Base-by-base conservation (phyloP, 768 basidiomycete species). In the Suillus alpinus region DNA sequence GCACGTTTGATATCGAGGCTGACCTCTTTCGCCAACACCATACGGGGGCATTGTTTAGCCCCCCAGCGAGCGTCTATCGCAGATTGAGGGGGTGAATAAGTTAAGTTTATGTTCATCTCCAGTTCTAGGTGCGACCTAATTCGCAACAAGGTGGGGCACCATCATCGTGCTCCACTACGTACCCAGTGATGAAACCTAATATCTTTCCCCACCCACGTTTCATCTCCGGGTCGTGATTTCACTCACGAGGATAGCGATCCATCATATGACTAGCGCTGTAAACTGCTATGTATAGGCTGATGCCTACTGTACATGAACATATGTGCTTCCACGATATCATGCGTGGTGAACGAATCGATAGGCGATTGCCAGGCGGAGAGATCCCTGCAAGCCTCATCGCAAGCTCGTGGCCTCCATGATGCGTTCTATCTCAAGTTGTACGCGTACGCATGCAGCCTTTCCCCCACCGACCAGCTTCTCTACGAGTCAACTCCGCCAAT, bases 341-440 rank as follows among this genome's bases (percentile, higher is more conserved):
- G 20, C 4, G 16, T 18, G n/a, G 29, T 18, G 34, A 57, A 56
- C 13, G 34, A 39, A 59, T 56, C 32, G 23, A 56, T 36, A 34
- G 51, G 51, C 39, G 49, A 52, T 56, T 29, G 5, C 26, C 3
- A 26, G 34, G 20, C 18, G 58, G 34, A 59, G 36, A 16, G 50
- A 56, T 34, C 51, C 29, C 41, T 32, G n/a, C 57, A 37, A 44
- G 55, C 40, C 40, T 58, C 56, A 59, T 59, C 59, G 37, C 29
- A 55, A 57, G 53, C 58, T 58, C 37, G 59, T 50, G 40, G 65
- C 68, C 60, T 60, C 72, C 75, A 86, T 77, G 63, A 89, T 84
- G 57, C 81, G 76, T 75, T 91, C 89, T 44, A 91, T 78, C 69
- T 87, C 83, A 36, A 88, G 75, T 70, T 84, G 79, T 29, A 87